Evolutionary conservation across 768 basidiomycete species (phyloP).

Genomic region (Sporobolomyces pararoseus): DNA sequence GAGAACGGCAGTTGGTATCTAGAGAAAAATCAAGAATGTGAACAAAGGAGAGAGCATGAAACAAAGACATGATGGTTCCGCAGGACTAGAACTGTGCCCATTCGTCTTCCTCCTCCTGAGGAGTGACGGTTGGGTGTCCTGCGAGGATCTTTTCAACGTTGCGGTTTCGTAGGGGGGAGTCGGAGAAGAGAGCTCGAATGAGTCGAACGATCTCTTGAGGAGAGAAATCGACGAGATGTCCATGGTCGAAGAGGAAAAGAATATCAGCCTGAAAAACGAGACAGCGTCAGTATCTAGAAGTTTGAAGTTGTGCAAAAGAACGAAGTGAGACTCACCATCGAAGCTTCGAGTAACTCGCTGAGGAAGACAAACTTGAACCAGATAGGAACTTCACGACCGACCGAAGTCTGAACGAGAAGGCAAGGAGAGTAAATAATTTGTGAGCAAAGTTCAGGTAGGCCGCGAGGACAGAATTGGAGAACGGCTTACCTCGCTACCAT

Average conservation of each 20-base stretch:
- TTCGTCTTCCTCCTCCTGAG: slow-evolving; percentile 29
- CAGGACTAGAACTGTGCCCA: slow-evolving; percentile 12
- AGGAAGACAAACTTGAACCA: slow-evolving; percentile 55
- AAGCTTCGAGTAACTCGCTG: slow-evolving; percentile 51
- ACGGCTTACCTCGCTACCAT: slow-evolving; percentile 28
- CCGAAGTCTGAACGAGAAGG: slow-evolving; percentile 38
- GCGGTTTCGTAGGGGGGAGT: slow-evolving; percentile 39
- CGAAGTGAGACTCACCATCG: slow-evolving; percentile 26
- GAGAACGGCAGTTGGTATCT: no score
- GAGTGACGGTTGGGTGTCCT: slow-evolving; percentile 25
- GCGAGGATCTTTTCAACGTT: slow-evolving; percentile 43
- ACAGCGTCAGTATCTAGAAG: background rate
- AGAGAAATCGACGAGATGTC: slow-evolving; percentile 52
- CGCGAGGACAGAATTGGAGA: background rate
- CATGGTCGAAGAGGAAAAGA: slow-evolving; percentile 52
- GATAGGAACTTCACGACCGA: slow-evolving; percentile 50
- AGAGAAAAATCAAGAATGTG: background rate
- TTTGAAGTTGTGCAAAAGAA: background rate
- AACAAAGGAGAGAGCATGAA: background rate
- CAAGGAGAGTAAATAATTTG: background rate
- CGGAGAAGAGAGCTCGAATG: slow-evolving; percentile 51
- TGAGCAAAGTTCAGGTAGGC: no score
- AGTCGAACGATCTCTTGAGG: slow-evolving; percentile 50
- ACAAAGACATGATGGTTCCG: background rate
- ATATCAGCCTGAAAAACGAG: slow-evolving; percentile 50